Base-by-base conservation (phyloP, 1,284 basidiomycete genomes). In the Ustilago trichophora region DNA sequence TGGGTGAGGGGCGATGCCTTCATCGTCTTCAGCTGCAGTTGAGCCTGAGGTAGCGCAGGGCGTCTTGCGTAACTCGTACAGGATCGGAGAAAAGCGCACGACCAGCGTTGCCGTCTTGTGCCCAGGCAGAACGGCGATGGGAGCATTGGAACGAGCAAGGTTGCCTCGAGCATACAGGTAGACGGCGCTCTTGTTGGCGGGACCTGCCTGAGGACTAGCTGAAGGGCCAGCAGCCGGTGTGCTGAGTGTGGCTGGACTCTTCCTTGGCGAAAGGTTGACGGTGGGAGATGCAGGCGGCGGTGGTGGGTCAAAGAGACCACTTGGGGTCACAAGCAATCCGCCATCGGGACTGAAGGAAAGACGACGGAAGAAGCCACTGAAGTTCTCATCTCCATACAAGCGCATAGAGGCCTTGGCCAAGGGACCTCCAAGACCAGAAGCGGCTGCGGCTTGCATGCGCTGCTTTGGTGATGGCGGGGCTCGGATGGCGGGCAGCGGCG, bases 111-210 rank as follows among this genome's bases (percentile, higher is more conserved):
- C 90, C 63, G 95, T 95, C 84, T 93, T 93, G 84, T 98, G 92
- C 0, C 96, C 96, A 0, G 96, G 94, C 3, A 98, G 85, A 77
- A 94, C 92, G 3, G 93, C 95, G 52, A 98, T 89, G 0, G 96
- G 95, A 0, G 91, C 88, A 40, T 91, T 86, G 2, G 72, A 67
- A 5, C 60, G 59, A 6, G 53, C 40, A 11, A 98, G 91, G 82
- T 95, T 97, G 18, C 91, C 92, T 27, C 95, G 87, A 4, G 92
- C 92, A 83, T 98, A 98, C 73, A 98, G 91, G 83, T 91, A 98
- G 15, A 98, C 95, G 0, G 93, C 85, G 13, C 85, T 85, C 68
- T 83, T 84, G 35, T 83, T 77, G 62, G 83, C 81, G 18, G 57
- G 49, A 19, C 60, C 56, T 24, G 37, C n/a, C 32, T 64, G 60